Conservation (phyloP, 768 basidiomycete genomes). For the Mycena amicta region DNA sequence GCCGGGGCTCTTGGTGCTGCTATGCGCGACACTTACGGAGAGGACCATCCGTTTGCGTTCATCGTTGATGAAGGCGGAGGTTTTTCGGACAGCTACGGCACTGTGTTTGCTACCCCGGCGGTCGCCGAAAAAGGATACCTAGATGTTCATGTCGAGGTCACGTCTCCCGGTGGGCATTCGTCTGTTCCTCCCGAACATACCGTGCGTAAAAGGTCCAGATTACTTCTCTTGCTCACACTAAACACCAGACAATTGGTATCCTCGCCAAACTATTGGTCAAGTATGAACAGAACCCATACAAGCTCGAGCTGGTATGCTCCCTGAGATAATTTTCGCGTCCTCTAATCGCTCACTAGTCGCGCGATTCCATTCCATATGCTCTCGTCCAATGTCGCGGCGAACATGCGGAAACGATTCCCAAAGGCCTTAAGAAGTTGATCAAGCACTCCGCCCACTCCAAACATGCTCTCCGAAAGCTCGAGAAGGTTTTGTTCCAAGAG, state of each 20-base stretch:
- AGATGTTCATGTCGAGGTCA: slow-evolving; percentile 65
- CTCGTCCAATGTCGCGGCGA: slow-evolving; percentile 68
- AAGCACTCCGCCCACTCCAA: slow-evolving; percentile 50
- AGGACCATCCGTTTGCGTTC: slow-evolving; percentile 66
- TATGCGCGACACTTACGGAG: slow-evolving; percentile 66
- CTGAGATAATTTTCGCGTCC: not conserved
- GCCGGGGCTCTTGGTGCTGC: slow-evolving; percentile 49
- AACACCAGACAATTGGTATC: slow-evolving; percentile 72
- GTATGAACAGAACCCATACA: slow-evolving; percentile 67
- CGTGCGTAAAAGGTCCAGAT: slow-evolving; percentile 35
- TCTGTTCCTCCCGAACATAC: slow-evolving; percentile 84
- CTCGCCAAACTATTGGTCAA: slow-evolving; percentile 69
- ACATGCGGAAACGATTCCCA: slow-evolving; percentile 58
- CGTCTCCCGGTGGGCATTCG: slow-evolving; percentile 81
- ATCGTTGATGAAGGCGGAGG: slow-evolving; percentile 86
- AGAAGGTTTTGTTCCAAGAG: slow-evolving; percentile 46
- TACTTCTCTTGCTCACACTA: not conserved
- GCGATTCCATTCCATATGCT: slow-evolving; percentile 59
- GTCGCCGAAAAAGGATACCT: slow-evolving; percentile 77
- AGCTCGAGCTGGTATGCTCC: slow-evolving; percentile 48
- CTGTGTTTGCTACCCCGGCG: slow-evolving; percentile 60
- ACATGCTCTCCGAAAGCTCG: slow-evolving; percentile 52
- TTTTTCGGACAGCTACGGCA: slow-evolving; percentile 52
- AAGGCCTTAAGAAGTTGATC: slow-evolving; percentile 49
- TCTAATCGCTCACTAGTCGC: slow-evolving; percentile 40